A percentile compares a stretch with the other conserved stretches of the same genome.
Evolutionary conservation across 345 rosid genomes (phyloP).

Genomic region (Brassica juncea): DNA sequence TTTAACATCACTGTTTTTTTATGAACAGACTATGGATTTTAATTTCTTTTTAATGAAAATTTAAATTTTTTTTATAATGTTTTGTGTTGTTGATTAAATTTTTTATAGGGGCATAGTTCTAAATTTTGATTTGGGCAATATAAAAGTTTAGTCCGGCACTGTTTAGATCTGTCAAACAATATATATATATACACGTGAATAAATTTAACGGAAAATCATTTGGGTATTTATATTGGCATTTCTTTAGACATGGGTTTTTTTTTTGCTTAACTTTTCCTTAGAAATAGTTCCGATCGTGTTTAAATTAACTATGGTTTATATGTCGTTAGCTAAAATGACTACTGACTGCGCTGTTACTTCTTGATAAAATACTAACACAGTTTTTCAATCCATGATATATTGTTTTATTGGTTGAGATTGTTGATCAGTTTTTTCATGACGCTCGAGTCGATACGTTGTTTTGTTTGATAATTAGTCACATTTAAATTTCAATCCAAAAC

Average conservation of each 20-base stretch:
- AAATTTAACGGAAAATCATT: too few species aligned
- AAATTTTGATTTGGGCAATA: too few species aligned
- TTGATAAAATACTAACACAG: not conserved
- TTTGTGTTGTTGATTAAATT: too few species aligned
- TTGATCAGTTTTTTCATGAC: not conserved
- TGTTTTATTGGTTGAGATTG: not conserved
- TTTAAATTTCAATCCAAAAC: not conserved
- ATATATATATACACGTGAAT: not conserved
- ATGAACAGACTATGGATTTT: too few species aligned
- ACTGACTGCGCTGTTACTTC: too few species aligned
- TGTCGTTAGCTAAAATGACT: not conserved
- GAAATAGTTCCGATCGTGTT: not conserved
- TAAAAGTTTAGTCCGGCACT: too few species aligned
- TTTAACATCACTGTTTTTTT: too few species aligned
- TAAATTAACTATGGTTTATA: conserved; percentile 5
- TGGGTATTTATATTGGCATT: not conserved
- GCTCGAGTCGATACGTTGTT: not conserved
- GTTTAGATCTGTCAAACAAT: not conserved
- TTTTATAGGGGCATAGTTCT: too few species aligned
- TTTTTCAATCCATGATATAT: not conserved
- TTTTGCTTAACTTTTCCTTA: not conserved
- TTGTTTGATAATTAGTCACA: conserved; percentile 1
- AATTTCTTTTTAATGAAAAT: too few species aligned
- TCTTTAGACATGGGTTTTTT: not conserved
- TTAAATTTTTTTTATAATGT: too few species aligned